phyloP scores from a whole-genome alignment of 192 early-diverging fungal species.

The Coemansia sp. region DNA sequence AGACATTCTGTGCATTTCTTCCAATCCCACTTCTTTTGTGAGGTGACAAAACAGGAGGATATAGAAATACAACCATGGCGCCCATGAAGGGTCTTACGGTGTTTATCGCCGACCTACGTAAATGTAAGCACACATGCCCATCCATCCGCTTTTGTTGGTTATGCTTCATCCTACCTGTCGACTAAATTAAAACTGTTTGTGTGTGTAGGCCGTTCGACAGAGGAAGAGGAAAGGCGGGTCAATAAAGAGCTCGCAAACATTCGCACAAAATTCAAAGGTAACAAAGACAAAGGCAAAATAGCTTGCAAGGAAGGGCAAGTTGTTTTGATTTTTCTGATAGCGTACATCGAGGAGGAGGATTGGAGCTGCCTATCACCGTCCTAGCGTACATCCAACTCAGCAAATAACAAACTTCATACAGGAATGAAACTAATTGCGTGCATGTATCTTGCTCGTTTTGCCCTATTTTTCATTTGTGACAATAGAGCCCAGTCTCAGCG shows the following conservation, averaged over 20 bases:
- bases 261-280: conserved; percentile 95
- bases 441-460: too few relatives aligned
- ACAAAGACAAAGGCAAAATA: background rate
- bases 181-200: background rate
- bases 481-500: conserved; percentile 84
- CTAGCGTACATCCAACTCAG: background rate
- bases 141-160: background rate
- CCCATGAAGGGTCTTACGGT: conserved; percentile 91
- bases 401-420: too few relatives aligned
- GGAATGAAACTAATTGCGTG: too few relatives aligned
- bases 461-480: background rate
- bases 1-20: too few relatives aligned
- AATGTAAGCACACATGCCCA: conserved; percentile 77
- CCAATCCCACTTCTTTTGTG: background rate
- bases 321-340: conserved; percentile 1
- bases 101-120: conserved; percentile 97
- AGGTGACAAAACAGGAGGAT: background rate
- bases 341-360: background rate
- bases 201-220: conserved; percentile 82
- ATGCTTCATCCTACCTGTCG: background rate
- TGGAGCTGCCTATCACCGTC: background rate
- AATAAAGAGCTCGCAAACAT: conserved; percentile 99
- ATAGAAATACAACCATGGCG: conserved; percentile 22
- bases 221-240: conserved; percentile 97
- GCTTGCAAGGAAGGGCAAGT: background rate